These are phyloP conservation scores for Flueggea neowawraea DNA, from an alignment of 441 rosid genomes.

Conservation along the genomic window DNA sequence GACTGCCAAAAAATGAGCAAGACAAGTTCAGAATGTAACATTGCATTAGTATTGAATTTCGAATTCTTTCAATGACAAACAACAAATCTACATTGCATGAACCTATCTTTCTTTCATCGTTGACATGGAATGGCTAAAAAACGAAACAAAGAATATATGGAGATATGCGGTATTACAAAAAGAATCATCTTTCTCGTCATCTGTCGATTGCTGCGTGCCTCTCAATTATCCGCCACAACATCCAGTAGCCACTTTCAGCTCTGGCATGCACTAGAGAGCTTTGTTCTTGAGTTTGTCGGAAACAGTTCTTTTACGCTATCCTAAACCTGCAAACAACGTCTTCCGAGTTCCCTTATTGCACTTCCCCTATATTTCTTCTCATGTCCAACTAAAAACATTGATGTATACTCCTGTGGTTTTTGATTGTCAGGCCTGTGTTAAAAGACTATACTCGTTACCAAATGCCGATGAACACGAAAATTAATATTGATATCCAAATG, in stretches of 20 bases:
- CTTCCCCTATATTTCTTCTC: slow-evolving; percentile 18
- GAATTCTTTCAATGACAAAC: slow-evolving; percentile 9
- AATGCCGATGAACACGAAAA: no score
- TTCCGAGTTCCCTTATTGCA: slow-evolving; percentile 26
- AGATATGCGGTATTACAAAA: slow-evolving; percentile 11
- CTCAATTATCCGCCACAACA: no score
- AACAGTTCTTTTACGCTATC: slow-evolving; percentile 10
- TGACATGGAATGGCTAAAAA: background rate
- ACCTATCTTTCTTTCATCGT: slow-evolving; percentile 22
- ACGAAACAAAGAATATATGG: slow-evolving; percentile 6
- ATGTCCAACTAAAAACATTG: slow-evolving; percentile 10
- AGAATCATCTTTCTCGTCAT: slow-evolving; percentile 1
- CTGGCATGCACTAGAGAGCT: slow-evolving; percentile 7
- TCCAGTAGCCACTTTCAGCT: slow-evolving; percentile 11
- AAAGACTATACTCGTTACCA: no score
- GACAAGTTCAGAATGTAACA: background rate
- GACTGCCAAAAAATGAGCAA: no score
- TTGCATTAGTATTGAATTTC: slow-evolving; percentile 17
- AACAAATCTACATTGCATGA: slow-evolving; percentile 22
- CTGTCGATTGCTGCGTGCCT: no score
- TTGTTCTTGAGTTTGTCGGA: slow-evolving; percentile 18
- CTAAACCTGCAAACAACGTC: slow-evolving; percentile 10
- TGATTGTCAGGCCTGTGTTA: background rate
- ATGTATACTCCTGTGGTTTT: background rate
- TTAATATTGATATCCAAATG: no score